Base-by-base conservation (phyloP, 2,329 filamentous ascomycete genomes). In the Fusarium torreyae region DNA sequence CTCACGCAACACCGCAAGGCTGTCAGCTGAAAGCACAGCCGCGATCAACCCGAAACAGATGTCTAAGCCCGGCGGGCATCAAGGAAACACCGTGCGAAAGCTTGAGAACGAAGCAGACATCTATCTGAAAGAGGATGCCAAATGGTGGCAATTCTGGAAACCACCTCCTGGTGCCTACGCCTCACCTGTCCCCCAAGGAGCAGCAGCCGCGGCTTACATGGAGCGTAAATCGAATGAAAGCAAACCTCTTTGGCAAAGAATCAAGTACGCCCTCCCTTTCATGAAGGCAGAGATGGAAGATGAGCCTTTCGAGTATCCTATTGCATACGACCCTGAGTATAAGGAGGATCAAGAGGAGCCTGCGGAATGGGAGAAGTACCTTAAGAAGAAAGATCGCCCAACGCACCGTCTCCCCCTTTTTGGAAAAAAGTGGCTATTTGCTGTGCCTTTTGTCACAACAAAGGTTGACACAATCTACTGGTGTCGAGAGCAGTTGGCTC, bases 381-480 rank as follows among this genome's bases (percentile, higher is more conserved):
- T 98, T 51, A 91, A 89, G 75, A 87, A 89, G 60, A 94, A 92
- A 58, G 90, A 98, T 65, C 91, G 96, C 38, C 94, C 95, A 18
- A 97, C 92, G 0, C 94, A 97, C 82, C 89, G 91, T 46, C 82
- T 98, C 11, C 89, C 94, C 0, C 80, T 80, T 1, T 88, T 87
- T 43, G 83, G 82, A 1, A 85, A 85, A 77, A 84, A 81, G 1
- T 98, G 92, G 91, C 89, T 97, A 77, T 91, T 92, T 4, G 88
- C 89, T 0, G 77, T 97, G n/a, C 93, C 92, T 7, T 81, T 94
- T 2, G 79, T 97, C 50, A 94, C 93, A 55, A 91, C 93, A 77
- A 98, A 98, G 79, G 94, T 98, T 3, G 96, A 99, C 77, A 95
- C 92, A 0, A 98, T 99, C 69, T 94, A 97, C 76, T 92, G 94